Evolutionary conservation across 495 filamentous ascomycete genomes (phyloP).

Genomic region (Xylaria palmicola): DNA sequence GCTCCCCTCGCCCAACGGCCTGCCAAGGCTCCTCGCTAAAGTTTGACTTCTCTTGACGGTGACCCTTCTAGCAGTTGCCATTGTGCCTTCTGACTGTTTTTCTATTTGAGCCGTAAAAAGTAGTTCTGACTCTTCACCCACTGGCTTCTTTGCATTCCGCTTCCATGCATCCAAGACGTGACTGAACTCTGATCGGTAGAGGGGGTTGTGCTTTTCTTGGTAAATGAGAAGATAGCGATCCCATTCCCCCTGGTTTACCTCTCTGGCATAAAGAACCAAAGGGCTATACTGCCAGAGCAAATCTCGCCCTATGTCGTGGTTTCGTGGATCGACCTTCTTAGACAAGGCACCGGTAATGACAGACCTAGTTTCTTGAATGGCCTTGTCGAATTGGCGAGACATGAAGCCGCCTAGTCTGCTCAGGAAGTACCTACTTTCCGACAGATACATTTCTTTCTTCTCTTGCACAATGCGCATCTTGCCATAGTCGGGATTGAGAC

Average conservation of each 20-base stretch:
- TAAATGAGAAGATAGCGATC: slow-evolving; percentile 75
- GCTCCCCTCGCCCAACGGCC: slow-evolving; percentile 61
- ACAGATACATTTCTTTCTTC: slow-evolving; percentile 82
- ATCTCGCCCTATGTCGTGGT: slow-evolving; percentile 52
- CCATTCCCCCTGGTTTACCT: slow-evolving; percentile 80
- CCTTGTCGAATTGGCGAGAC: slow-evolving; percentile 73
- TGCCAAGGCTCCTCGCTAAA: slow-evolving; percentile 74
- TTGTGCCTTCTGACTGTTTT: slow-evolving; percentile 69
- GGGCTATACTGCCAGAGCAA: slow-evolving; percentile 81
- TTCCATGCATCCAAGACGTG: slow-evolving; percentile 83
- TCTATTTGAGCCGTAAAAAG: slow-evolving; percentile 87
- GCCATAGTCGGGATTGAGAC: slow-evolving; percentile 75
- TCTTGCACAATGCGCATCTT: slow-evolving; percentile 92
- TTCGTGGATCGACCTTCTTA: slow-evolving; percentile 54
- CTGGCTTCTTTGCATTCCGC: slow-evolving; percentile 71
- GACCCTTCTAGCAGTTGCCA: slow-evolving; percentile 79
- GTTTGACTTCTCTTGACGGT: slow-evolving; percentile 87
- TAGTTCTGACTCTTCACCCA: slow-evolving; percentile 80
- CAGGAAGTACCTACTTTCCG: slow-evolving; percentile 69
- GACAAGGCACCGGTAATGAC: slow-evolving; percentile 52
- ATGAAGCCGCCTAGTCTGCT: slow-evolving; percentile 77
- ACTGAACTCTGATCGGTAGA: slow-evolving; percentile 80
- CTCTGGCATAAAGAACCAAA: slow-evolving; percentile 78
- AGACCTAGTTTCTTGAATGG: slow-evolving; percentile 62
- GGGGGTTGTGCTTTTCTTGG: slow-evolving; percentile 66